Base-by-base conservation (phyloP, 306 rosid species). In the Acacia melanoxylon region DNA sequence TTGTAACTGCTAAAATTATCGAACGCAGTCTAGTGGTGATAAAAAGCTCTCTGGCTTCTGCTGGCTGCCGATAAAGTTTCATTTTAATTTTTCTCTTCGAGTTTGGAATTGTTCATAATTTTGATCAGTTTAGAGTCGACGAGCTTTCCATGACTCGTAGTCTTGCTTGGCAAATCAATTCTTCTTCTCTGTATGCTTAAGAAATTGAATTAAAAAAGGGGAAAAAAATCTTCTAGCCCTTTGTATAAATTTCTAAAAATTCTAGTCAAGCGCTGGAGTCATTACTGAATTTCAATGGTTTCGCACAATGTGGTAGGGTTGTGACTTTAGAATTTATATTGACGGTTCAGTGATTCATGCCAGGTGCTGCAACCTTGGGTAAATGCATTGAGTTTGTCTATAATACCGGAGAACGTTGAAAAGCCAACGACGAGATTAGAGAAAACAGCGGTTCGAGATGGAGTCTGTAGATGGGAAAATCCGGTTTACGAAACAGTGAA, bases 391-490 rank as follows among this genome's bases (percentile, higher is more conserved):
- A 72, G 80, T 45, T 70, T 95, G 27, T 93, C 95, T 74, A 82
- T 95, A 78, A 84, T 89, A 78, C 95, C 98, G 2, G 97, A 83
- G 31, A 97, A 93, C 76, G 83, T 86, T 76, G 99, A 95, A 85
- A 95, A 95, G 82, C 82, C 92, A 59, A 88, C 90, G 54, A 85
- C 84, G 69, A 93, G 89, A 81, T 81, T 91, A 72, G 97, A 91
- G 58, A 90, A 88, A 83, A 90, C 93, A 10, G 61, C 61, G 12
- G 86, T 91, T 76, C 79, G 77, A 72, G 93, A 86, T 66, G 98
- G 97, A 82, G 52, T 76, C 62, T 93, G 97, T 75, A 83, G 89
- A 86, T 96, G 99, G 99, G 98, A 92, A 74, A 92, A 84, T 81
- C 93, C 97, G 13, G 92, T 91, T 29, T 83, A 83, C 44, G 95